Base-by-base conservation (phyloP, 2,329 filamentous ascomycete species). In the Pleomassaria siparia region DNA sequence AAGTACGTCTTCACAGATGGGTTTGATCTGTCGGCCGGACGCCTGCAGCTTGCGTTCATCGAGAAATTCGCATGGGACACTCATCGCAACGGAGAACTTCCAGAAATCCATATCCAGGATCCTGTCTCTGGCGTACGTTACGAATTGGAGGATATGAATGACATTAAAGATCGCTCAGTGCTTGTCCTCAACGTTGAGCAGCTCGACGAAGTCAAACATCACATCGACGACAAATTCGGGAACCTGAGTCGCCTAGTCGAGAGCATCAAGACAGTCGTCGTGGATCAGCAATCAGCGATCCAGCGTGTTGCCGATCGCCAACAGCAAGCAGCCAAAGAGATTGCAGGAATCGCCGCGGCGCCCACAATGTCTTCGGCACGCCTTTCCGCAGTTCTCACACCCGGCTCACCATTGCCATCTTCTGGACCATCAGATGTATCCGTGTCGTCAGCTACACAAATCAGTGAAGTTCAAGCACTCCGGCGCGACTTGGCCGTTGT, bases 1-100 rank as follows among this genome's bases (percentile, higher is more conserved):
- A 97, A 97, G 69, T 95, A 95, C 66, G 84, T 96, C 13, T 80
- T 97, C 26, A 76, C 89, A 0, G 91, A 95, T 67, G 92, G 92
- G 1, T 86, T 86, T 25, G 90, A 92, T 53, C 78, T 99, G 10
- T 92, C 89, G 2, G 86, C 96, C 49, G 91, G 91, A 1, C 83
- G 91, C 20, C 73, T 99, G 48, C 92, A 99, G 69, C 80, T 99
- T 22, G 92, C 94, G 1, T 99, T 99, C 61, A 99, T 99, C 59
- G 94, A 99, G 59, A 99, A 96, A 68, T 99, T 99, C 66, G 94
- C 92, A 0, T 99, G 95, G 91, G 97, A 96, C 61, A 96, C 92
- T 1, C 91, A 97, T 60, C 87, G 90, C 51, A 95, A 96, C 62
- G 94, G 94, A 7, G 94, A 99, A 66, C 75, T 99, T 37, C 94